Conservation (phyloP, 768 basidiomycete genomes). For the Glaciozyma antarctica region DNA sequence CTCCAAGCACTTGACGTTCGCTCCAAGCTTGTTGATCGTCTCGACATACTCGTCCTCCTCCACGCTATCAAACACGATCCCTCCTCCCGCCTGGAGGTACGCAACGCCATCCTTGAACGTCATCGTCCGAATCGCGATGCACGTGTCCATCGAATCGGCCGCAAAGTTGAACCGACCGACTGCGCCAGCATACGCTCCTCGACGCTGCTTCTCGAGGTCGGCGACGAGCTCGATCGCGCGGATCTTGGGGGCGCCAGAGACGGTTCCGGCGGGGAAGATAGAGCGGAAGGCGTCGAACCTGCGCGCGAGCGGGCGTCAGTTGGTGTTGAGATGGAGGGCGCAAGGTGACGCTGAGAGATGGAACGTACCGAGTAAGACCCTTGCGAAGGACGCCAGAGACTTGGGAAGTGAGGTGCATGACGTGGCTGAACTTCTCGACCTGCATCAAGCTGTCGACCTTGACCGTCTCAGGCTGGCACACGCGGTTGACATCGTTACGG, state of each 20-base stretch:
- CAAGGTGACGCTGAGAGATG: background rate
- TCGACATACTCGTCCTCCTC: conserved; percentile 97
- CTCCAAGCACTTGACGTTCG: conserved; percentile 75
- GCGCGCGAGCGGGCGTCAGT: background rate
- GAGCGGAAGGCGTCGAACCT: conserved; percentile 98
- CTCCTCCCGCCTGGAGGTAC: conserved; percentile 88
- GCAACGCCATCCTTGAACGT: conserved; percentile 77
- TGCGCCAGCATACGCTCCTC: conserved; percentile 93
- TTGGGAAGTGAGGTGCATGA: conserved; percentile 93
- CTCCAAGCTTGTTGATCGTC: conserved; percentile 86
- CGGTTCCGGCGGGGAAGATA: conserved; percentile 97
- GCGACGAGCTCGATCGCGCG: conserved; percentile 91
- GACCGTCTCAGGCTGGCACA: conserved; percentile 88
- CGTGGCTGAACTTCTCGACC: conserved; percentile 92
- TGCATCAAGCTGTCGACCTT: conserved; percentile 91
- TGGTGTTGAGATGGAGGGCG: background rate
- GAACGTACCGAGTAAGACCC: conserved; percentile 63
- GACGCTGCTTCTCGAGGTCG: conserved; percentile 72
- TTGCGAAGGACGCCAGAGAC: conserved; percentile 76
- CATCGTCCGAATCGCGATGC: conserved; percentile 98
- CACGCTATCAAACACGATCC: conserved; percentile 91
- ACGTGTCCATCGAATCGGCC: conserved; percentile 72
- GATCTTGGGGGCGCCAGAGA: conserved; percentile 97
- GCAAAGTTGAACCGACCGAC: conserved; percentile 98
- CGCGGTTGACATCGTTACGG: conserved; percentile 94